Evolutionary conservation across 78 protist genomes (phyloP), one percentile per base, ranked within the genome.

Genomic region (Acrasis kona): DNA sequence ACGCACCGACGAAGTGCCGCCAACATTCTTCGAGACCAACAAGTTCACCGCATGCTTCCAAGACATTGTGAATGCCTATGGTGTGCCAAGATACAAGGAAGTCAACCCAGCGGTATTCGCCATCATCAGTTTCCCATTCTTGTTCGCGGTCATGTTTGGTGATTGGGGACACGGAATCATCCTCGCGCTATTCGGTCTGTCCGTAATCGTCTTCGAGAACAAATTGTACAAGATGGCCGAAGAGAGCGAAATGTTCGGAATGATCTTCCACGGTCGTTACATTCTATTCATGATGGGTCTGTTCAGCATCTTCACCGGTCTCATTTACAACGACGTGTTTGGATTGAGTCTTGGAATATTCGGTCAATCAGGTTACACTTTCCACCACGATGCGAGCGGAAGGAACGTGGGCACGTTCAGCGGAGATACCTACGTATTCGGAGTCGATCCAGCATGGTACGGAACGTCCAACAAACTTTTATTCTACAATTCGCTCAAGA

Each of bases 81-180:
- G 99, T 67, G 76, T 87, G 35, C 92, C 98, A 10, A 71, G 87
- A 10, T 97, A 95, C 80, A 84, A 95, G n/a, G 99, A 96, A 76
- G 83, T 77, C 65, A 93, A 93, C 70, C 95, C 97, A 5, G 87
- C 84, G 19, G 0, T 28, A 39, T 87, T 95, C 78, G 74, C 97
- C 58, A 69, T 96, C 72, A 82, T 98, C 70, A 92, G 99, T 35
- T 99, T 98, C 94, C 99, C 99, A 39, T 99, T 96, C 96, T 84
- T 99, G 27, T 99, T 98, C 34, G 99, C 97, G 32, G 93, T 99
- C 82, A 99, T 99, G 99, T 99, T 92, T 80, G 99, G 99, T 32
- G 99, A 99, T 73, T 31, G 94, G 0, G 99, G 99, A 39, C 99
- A 99, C 87, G 99, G 99, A 31, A 1, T 83, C 42, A 29, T 96